Evolutionary conservation across 1,139 yeast species (phyloP), one percentile per base, ranked within the genome.

Genomic region (Lodderomyces oxycetoniae): DNA sequence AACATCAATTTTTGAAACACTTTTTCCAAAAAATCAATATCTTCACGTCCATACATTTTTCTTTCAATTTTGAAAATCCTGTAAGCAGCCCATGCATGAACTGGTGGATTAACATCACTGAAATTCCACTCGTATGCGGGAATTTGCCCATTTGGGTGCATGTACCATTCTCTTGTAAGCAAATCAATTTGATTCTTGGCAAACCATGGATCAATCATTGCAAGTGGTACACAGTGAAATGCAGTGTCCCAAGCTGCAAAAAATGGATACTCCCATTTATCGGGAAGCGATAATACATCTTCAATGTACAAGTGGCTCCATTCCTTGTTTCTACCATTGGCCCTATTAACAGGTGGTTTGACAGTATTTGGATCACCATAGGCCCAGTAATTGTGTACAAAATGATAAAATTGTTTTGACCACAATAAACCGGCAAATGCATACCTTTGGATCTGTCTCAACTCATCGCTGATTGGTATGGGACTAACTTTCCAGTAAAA

Each of bases 61-160:
- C 95, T 71, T 61, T 89, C 96, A 47, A 88, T 76, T 60, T 89
- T 89, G 63, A 79, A 89, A 31, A 87, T 87, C 51, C 97, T 74
- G 58, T 81, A 89, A 6, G 94, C 83, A 1, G 96, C 83, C 97
- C 97, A 89, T 0, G 96, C 96, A 56, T 89, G 96, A 26, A 89
- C 97, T 1, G 97, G 97, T 1, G 97, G 97, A 55, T 89, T 89
- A 14, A 91, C 96, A 57, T 89, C 97, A 44, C 87, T 72, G 51
- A 89, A 89, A 58, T 89, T 89, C 97, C 97, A 89, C 59, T 89
- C 97, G 57, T 89, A 89, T 14, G 96, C 96, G 1, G 97, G 97
- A 45, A 88, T 79, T 60, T 89, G 96, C n/a, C 97, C 97, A 56
- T 89, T 89, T 30, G 97, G 96, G 59, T 91, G 96, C 95, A 88